A percentile compares a stretch with the other conserved stretches of the same genome.
Conservation (phyloP, 192 early-diverging fungal genomes). For the Thoreauomyces humboldtii region DNA sequence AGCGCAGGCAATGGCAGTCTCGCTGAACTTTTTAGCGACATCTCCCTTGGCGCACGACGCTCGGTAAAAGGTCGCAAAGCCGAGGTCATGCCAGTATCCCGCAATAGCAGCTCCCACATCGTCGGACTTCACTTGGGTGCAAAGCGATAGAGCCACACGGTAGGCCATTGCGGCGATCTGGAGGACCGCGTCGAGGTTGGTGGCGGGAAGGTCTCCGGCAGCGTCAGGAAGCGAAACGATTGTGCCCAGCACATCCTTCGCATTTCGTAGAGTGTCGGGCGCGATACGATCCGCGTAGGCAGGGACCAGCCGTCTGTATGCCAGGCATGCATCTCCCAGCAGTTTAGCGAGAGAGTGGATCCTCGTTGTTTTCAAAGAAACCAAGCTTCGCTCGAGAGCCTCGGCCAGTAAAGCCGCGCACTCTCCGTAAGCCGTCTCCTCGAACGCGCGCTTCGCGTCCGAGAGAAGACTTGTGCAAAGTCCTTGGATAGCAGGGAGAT, state of each 20-base stretch:
- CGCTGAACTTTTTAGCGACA: background rate
- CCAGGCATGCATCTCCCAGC: constrained; percentile 36
- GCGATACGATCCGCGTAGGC: background rate
- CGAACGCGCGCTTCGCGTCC: constrained; percentile 21
- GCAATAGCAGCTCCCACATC: background rate
- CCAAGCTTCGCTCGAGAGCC: constrained; percentile 16
- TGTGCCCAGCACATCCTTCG: background rate
- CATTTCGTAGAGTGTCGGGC: background rate
- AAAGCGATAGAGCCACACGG: constrained; percentile 22
- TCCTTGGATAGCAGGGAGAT: constrained; percentile 35
- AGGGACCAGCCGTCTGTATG: constrained; percentile 21
- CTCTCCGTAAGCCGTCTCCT: constrained; percentile 27
- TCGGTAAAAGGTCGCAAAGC: constrained; percentile 30
- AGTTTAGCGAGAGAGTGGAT: constrained; percentile 34
- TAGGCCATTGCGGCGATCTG: constrained; percentile 19
- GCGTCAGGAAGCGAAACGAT: background rate
- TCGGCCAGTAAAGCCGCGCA: constrained; percentile 24
- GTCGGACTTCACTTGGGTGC: background rate
- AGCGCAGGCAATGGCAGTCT: constrained; percentile 14
- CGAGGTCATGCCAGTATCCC: constrained; percentile 37
- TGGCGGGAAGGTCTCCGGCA: background rate
- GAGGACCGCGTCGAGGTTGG: constrained; percentile 9
- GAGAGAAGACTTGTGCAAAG: constrained; percentile 25
- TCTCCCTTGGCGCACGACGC: background rate
- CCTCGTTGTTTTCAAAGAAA: background rate